A percentile compares a stretch with the other conserved stretches of the same genome.
Evolutionary conservation across 148 eudicot species (phyloP).

Genomic region (Pouteria glomerata): DNA sequence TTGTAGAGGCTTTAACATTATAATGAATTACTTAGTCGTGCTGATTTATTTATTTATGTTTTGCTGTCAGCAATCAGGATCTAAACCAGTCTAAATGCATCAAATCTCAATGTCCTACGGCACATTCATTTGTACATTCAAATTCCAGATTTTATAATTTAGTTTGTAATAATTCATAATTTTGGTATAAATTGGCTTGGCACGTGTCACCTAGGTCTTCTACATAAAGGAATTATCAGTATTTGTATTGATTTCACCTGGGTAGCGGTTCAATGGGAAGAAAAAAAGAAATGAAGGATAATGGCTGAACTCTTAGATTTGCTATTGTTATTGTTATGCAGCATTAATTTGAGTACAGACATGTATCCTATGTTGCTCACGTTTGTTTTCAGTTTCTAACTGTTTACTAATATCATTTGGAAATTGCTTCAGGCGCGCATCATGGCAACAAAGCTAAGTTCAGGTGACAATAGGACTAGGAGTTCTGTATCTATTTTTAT

Average conservation of each 20-base stretch:
- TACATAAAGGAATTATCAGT: background rate
- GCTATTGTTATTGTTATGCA: background rate
- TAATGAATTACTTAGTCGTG: too few relatives aligned
- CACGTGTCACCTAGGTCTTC: background rate
- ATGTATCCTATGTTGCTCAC: background rate
- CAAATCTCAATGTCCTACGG: background rate
- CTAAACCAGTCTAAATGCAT: too few relatives aligned
- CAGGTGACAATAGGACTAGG: slow-evolving; percentile 50
- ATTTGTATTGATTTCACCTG: background rate
- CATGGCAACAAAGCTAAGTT: slow-evolving; percentile 46
- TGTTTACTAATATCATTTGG: background rate
- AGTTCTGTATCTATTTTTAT: slow-evolving; percentile 52
- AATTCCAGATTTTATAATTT: background rate
- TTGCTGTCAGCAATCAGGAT: background rate
- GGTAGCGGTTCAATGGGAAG: background rate
- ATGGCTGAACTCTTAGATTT: background rate
- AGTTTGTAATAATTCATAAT: background rate
- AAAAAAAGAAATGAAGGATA: background rate
- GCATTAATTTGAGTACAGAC: background rate
- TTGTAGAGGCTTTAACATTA: too few relatives aligned
- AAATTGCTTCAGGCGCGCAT: slow-evolving; percentile 25
- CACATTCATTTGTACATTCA: background rate
- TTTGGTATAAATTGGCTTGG: background rate
- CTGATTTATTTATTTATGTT: too few relatives aligned
- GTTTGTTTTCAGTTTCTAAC: background rate